phyloP scores from a whole-genome alignment of 495 filamentous ascomycete species.

The Lasiosphaeris hirsuta region DNA sequence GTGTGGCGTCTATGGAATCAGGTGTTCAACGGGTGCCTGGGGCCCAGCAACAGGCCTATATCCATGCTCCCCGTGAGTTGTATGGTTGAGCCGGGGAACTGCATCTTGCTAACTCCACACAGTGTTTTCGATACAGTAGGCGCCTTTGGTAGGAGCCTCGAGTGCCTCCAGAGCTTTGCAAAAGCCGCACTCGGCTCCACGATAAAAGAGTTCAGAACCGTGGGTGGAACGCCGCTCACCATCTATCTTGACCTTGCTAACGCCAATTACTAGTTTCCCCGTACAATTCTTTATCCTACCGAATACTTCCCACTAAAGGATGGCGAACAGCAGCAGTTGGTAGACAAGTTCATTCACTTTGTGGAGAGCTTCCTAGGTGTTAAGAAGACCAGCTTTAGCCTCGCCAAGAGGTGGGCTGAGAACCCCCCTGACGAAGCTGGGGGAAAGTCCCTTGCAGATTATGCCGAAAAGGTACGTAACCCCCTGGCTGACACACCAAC shows the following conservation, averaged over 20 bases:
- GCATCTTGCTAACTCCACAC: no score
- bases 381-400: conserved; percentile 2
- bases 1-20: neutral
- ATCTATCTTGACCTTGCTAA: neutral
- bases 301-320: neutral
- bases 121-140: conserved; percentile 4
- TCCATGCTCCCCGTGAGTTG: neutral
- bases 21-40: neutral
- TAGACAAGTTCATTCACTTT: neutral
- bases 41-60: neutral
- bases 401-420: conserved; percentile 1
- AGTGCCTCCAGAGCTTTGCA: neutral
- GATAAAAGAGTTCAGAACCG: neutral
- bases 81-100: neutral
- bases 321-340: neutral
- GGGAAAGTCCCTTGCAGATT: conserved; percentile 1
- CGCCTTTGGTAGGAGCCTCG: neutral
- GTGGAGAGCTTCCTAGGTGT: neutral
- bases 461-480: neutral
- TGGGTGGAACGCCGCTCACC: neutral
- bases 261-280: neutral
- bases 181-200: neutral
- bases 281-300: conserved; percentile 1
- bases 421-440: neutral
- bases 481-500: no score